These are phyloP conservation scores for Teunomyces aglyptinius DNA, from an alignment of 805 yeast species.

Conservation along the genomic window DNA sequence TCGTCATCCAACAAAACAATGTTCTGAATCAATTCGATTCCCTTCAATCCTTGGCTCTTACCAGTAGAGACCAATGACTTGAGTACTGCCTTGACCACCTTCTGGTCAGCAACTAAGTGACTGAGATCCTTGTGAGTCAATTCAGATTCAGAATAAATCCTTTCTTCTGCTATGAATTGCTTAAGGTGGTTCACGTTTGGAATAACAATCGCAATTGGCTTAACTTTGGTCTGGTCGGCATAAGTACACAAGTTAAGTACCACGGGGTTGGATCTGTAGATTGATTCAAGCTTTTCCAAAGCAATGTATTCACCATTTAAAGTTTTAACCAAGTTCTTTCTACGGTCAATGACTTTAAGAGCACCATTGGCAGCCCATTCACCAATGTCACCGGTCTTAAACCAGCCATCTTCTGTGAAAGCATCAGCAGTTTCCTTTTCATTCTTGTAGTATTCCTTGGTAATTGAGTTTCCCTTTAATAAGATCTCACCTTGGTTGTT, in stretches of 20 bases:
- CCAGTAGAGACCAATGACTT: slow-evolving; percentile 71
- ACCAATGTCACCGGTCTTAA: slow-evolving; percentile 95
- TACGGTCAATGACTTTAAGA: slow-evolving; percentile 84
- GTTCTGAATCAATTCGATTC: slow-evolving; percentile 83
- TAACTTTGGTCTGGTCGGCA: slow-evolving; percentile 83
- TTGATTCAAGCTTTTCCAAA: slow-evolving; percentile 87
- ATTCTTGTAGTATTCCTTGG: slow-evolving; percentile 78
- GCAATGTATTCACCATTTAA: slow-evolving; percentile 97
- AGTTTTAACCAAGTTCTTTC: slow-evolving; percentile 94
- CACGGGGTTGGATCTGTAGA: slow-evolving; percentile 77
- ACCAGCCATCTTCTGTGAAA: slow-evolving; percentile 85
- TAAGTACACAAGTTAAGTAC: slow-evolving; percentile 87
- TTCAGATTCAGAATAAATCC: slow-evolving; percentile 46
- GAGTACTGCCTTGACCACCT: slow-evolving; percentile 53
- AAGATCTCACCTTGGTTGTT: slow-evolving; percentile 91
- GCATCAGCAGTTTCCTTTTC: slow-evolving; percentile 76
- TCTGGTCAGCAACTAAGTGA: slow-evolving; percentile 55
- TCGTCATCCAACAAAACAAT: slow-evolving; percentile 79
- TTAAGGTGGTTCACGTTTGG: slow-evolving; percentile 72
- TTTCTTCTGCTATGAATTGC: slow-evolving; percentile 51
- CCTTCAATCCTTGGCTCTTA: slow-evolving; percentile 72
- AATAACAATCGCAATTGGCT: slow-evolving; percentile 87
- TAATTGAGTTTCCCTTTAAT: slow-evolving; percentile 71
- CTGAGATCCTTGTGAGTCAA: slow-evolving; percentile 43
- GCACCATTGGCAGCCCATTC: slow-evolving; percentile 85